These are phyloP conservation scores for Croton laevigatus DNA, from an alignment of 441 rosid species.

Conservation along the genomic window DNA sequence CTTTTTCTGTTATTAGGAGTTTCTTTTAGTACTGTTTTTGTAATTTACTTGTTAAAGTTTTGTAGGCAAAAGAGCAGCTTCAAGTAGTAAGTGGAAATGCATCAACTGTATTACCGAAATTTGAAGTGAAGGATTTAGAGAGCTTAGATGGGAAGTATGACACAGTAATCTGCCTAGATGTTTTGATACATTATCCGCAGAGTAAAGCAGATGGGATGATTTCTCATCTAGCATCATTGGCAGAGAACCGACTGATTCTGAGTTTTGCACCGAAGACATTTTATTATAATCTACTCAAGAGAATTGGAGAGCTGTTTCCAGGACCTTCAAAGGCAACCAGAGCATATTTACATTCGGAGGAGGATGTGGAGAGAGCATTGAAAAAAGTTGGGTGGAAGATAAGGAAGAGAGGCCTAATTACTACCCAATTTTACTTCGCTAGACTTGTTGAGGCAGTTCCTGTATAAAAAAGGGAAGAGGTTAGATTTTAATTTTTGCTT, in stretches of 20 bases:
- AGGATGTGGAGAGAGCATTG: slow-evolving; percentile 74
- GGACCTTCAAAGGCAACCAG: slow-evolving; percentile 96
- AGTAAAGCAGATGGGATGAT: slow-evolving; percentile 90
- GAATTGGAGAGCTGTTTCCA: slow-evolving; percentile 84
- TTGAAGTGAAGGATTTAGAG: slow-evolving; percentile 80
- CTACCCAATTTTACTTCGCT: slow-evolving; percentile 83
- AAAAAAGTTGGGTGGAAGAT: slow-evolving; percentile 87
- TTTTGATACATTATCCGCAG: slow-evolving; percentile 89
- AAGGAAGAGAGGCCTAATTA: slow-evolving; percentile 68
- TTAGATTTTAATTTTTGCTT: slow-evolving; percentile 28
- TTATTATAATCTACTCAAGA: slow-evolving; percentile 73
- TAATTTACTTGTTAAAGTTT: not conserved
- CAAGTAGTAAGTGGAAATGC: slow-evolving; percentile 26
- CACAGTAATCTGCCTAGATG: slow-evolving; percentile 84
- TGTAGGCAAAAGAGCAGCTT: slow-evolving; percentile 70
- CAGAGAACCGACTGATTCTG: slow-evolving; percentile 65
- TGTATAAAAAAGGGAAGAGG: slow-evolving; percentile 38
- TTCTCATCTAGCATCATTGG: slow-evolving; percentile 83
- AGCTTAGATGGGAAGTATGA: slow-evolving; percentile 72
- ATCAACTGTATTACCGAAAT: slow-evolving; percentile 48
- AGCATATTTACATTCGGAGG: slow-evolving; percentile 85
- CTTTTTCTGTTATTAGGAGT: not conserved
- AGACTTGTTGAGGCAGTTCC: slow-evolving; percentile 84
- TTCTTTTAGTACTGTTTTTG: not conserved
- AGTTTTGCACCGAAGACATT: slow-evolving; percentile 92